Base-by-base conservation (phyloP, 345 rosid species). In the Arabis hirsuta region DNA sequence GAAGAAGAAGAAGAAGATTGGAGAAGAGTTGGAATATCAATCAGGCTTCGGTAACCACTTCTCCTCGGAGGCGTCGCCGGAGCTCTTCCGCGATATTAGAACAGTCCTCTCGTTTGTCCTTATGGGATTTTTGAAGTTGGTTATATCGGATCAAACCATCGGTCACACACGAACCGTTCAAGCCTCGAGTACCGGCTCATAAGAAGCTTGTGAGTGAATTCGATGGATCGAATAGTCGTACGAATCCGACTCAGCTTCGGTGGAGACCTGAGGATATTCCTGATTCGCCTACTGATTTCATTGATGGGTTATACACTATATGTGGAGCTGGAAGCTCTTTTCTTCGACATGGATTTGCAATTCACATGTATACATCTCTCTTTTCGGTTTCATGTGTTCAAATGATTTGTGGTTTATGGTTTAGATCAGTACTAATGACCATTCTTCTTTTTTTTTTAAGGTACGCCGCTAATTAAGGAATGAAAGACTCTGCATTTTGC, bases 291-390 rank as follows among this genome's bases (percentile, higher is more conserved):
- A 87, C 86, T 20, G 96, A 94, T 82, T 94, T 94, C 14, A 41
- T 91, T 45, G 96, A 91, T 74, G 98, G 97, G 10, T 54, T 94
- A 19, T 91, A 71, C 76, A 94, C 98, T 0, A 47, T 94, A 8
- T 94, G 97, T 70, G 98, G 98, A 13, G 89, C 97, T 76, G 98
- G 98, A 48, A 91, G 93, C 81, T 88, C 98, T 9, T 91, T 81
- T 74, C 91, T 94, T 72, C 95, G 97, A 48, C 93, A 94, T 73
- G 98, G 98, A 32, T 94, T 76, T 16, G 96, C 98, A 65, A 81
- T 91, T 82, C 98, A 94, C 93, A 91, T 94, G 96, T 94, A 82
- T 62, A 71, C 16, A n/a, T 38, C 38, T 34, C 8, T 34, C n/a
- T 34, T 34, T 29, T 6, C 39, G 16, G 16, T 48, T 67, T 64